Conservation (phyloP, 495 filamentous ascomycete genomes). For the Lasiosphaeria miniovina region DNA sequence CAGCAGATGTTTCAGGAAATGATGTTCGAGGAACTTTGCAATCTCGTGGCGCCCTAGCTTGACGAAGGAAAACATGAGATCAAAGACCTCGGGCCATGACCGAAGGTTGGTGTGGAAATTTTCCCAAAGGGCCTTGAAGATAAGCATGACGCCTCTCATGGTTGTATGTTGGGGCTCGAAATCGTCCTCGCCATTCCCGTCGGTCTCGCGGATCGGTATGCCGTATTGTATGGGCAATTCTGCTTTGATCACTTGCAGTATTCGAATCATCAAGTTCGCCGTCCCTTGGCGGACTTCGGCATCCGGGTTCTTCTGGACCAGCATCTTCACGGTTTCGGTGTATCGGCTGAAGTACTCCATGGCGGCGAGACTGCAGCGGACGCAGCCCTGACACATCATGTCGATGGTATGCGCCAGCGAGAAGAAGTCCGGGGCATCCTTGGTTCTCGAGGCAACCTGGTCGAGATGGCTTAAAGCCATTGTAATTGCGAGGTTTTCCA, state of each 20-base stretch:
- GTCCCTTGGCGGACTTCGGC: conserved; percentile 57
- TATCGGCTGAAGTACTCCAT: conserved; percentile 62
- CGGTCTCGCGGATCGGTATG: conserved; percentile 11
- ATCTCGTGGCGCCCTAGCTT: conserved; percentile 54
- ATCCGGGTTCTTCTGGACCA: conserved; percentile 65
- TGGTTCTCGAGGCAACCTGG: conserved; percentile 70
- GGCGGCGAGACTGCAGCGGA: conserved; percentile 53
- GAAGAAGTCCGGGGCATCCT: conserved; percentile 64
- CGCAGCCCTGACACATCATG: conserved; percentile 52
- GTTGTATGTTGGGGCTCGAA: conserved; percentile 32
- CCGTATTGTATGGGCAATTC: conserved; percentile 43
- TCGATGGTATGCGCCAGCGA: conserved; percentile 52
- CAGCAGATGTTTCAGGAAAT: conserved; percentile 56
- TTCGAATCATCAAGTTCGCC: conserved; percentile 52
- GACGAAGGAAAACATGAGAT: conserved; percentile 59
- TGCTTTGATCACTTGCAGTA: conserved; percentile 51
- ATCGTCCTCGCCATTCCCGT: conserved; percentile 30
- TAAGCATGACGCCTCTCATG: conserved; percentile 33
- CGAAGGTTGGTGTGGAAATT: conserved; percentile 54
- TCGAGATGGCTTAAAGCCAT: conserved; percentile 73
- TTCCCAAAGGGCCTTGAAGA: conserved; percentile 55
- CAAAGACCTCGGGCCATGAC: conserved; percentile 81
- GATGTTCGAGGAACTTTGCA: conserved; percentile 49
- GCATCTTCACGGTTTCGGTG: conserved; percentile 56
- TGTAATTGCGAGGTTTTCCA: conserved; percentile 61